Conservation (phyloP, 2,329 filamentous ascomycete species). For the Calonectria pseudoreteaudii region DNA sequence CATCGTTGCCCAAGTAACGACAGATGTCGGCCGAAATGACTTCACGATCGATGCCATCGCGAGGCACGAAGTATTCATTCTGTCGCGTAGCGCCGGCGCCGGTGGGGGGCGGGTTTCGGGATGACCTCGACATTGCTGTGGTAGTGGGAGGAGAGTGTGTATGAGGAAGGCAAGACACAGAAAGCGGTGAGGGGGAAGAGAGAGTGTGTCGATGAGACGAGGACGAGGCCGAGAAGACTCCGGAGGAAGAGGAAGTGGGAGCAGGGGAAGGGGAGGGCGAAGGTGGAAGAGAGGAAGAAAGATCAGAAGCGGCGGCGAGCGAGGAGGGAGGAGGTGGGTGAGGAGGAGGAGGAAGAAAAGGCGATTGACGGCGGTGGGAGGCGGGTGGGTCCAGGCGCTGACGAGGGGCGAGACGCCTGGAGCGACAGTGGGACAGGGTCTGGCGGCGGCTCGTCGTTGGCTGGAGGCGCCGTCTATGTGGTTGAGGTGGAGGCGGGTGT, state of each 20-base stretch:
- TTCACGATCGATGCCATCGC: slow-evolving; percentile 84
- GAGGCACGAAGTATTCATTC: slow-evolving; percentile 85
- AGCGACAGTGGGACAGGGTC: slow-evolving; percentile 41
- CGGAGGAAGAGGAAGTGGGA: slow-evolving; percentile 30
- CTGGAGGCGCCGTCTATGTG: slow-evolving; percentile 37
- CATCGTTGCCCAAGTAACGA: slow-evolving; percentile 86
- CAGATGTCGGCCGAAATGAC: slow-evolving; percentile 88
- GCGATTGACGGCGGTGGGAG: slow-evolving; percentile 41
- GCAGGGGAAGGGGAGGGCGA: slow-evolving; percentile 32
- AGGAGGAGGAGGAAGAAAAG: slow-evolving; percentile 48
- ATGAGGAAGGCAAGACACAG: slow-evolving; percentile 31
- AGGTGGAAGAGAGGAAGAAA: slow-evolving; percentile 33
- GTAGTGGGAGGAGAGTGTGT: slow-evolving; percentile 34
- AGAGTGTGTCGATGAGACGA: slow-evolving; percentile 32
- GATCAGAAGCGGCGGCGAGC: slow-evolving; percentile 38
- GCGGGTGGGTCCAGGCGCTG: slow-evolving; percentile 42
- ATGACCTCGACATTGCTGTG: slow-evolving; percentile 54
- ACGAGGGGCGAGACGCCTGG: slow-evolving; percentile 40
- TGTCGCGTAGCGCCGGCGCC: slow-evolving; percentile 62
- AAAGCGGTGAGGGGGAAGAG: slow-evolving; percentile 34
- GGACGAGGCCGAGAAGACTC: slow-evolving; percentile 25
- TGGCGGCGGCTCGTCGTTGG: slow-evolving; percentile 42
- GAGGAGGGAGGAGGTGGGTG: slow-evolving; percentile 39
- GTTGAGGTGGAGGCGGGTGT: slow-evolving; percentile 32
- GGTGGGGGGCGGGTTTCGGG: slow-evolving; percentile 51